Base-by-base conservation (phyloP, 306 rosid species). In the Purshia tridentata region DNA sequence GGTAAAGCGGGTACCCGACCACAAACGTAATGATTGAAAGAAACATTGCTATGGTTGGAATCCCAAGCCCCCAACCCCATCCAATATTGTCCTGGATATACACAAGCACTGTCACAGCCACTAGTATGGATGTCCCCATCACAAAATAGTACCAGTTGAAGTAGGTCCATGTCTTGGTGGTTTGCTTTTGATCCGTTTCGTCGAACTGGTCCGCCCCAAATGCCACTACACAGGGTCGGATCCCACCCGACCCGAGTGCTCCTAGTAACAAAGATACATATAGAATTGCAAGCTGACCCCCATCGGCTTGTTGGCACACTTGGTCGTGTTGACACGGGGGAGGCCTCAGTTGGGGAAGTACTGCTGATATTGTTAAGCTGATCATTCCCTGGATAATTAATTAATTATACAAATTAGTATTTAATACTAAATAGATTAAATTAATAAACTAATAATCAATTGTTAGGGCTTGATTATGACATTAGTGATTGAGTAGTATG, bases 161-260 rank as follows among this genome's bases (percentile, higher is more conserved):
- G 70, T 90, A 95, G 6, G 72, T 79, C 92, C 96, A 95, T 51
- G 92, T 95, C 78, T 73, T 95, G 12, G 87, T 88, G 67, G 77
- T 60, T 7, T 83, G 89, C 10, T 88, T 84, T 0, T 92, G 86
- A 74, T 94, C 99, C 16, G 81, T 52, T 15, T 88, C 97, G 50
- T 94, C 95, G 3, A 94, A 87, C 64, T 94, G 99, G 58, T 94
- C 99, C 0, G 99, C 99, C 35, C 99, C 99, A 69, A 95, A 95
- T 5, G 99, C 86, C 13, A 95, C 97, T 1, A 95, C 92, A 7
- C 99, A 95, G 69, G 99, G 99, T 50, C 99, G 96, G 87, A 91
- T 91, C 49, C 99, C 99, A 1, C 99, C 99, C 3, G 99, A 83
- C 65, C 98, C 99, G 3, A 95, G 2, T 0, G 99, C 97, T 5